Conservation (phyloP, 73 alveolate species). For the Tetrahymena borealis region DNA sequence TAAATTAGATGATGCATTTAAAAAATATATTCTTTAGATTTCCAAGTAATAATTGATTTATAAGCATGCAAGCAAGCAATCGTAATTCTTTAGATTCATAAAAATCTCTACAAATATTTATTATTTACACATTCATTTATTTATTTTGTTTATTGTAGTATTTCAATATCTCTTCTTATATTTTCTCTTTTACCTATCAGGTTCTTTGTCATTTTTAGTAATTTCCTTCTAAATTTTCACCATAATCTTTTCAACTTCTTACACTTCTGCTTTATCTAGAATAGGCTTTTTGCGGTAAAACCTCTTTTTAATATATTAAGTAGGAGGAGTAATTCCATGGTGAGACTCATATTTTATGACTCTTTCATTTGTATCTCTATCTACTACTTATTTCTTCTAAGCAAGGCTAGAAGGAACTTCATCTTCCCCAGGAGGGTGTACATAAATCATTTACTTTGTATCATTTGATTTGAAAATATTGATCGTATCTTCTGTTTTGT, state of each 20-base stretch:
- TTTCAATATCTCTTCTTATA: background rate
- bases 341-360: background rate
- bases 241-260: background rate
- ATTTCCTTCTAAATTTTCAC: background rate
- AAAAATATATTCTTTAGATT: no score
- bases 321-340: background rate
- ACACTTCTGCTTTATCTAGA: background rate
- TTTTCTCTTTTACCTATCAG: background rate
- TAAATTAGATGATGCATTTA: no score
- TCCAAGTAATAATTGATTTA: no score
- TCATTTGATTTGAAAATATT: slow-evolving; percentile 16
- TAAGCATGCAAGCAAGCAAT: no score
- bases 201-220: background rate
- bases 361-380: background rate
- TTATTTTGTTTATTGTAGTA: background rate
- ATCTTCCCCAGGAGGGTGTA: slow-evolving; percentile 10
- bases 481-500: slow-evolving; percentile 20
- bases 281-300: background rate
- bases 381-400: background rate
- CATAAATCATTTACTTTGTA: slow-evolving; percentile 5
- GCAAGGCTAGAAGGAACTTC: background rate
- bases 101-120: background rate
- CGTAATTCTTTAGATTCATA: background rate
- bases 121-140: background rate
- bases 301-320: background rate